Evolutionary conservation across 169 alveolate genomes (phyloP).

Genomic region (Cryptosporidium viatorum): DNA sequence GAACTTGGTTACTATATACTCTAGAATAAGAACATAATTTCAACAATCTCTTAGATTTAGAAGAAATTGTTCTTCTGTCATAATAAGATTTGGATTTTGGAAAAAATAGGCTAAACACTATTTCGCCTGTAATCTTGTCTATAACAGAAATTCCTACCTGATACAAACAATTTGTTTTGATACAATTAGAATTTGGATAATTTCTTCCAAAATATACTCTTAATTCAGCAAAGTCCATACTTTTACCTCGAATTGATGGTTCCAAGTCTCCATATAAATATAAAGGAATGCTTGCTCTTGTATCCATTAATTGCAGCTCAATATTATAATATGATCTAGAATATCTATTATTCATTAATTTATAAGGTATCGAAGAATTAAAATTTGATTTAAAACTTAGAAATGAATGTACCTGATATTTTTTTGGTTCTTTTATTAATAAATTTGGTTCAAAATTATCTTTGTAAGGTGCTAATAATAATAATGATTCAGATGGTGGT

Average conservation of each 20-base stretch:
- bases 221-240: background rate
- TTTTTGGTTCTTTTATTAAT: background rate
- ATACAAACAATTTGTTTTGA: constrained; percentile 29
- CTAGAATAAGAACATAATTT: constrained; percentile 50
- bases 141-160: constrained; percentile 41
- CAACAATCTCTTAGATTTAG: constrained; percentile 7
- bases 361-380: background rate
- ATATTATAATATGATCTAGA: constrained; percentile 16
- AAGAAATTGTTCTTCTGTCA: background rate
- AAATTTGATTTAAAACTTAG: no score
- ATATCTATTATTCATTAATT: background rate
- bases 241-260: background rate
- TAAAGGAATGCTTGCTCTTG: constrained; percentile 13
- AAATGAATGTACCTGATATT: background rate
- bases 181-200: constrained; percentile 5
- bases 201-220: constrained; percentile 17
- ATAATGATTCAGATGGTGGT: no score
- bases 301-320: constrained; percentile 41
- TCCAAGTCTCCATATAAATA: constrained; percentile 53
- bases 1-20: constrained; percentile 60
- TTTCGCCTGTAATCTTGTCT: constrained; percentile 39
- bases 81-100: constrained; percentile 51
- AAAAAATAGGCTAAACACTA: constrained; percentile 14
- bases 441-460: background rate
- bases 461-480: background rate